Conservation (phyloP, 805 yeast species). For the Candida maesae region DNA sequence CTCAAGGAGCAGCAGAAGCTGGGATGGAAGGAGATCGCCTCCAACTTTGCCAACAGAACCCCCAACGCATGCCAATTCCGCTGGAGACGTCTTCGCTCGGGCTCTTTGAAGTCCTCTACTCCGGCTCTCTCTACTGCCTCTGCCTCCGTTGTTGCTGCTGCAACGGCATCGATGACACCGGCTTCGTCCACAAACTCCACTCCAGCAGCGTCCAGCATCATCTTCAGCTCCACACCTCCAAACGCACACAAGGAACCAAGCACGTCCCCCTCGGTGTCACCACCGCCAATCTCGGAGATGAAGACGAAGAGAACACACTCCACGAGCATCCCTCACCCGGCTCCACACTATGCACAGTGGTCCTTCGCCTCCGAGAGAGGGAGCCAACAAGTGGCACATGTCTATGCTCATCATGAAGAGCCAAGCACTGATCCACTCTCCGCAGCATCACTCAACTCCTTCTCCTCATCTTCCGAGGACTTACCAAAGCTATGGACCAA, state of each 20-base stretch:
- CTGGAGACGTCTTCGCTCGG: constrained; percentile 68
- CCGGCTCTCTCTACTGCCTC: neutral
- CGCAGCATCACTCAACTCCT: constrained; percentile 6
- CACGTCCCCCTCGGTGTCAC: constrained; percentile 14
- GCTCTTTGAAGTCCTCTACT: constrained; percentile 31
- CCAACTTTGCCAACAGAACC: constrained; percentile 74
- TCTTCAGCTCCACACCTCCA: constrained; percentile 12
- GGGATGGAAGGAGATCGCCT: constrained; percentile 87
- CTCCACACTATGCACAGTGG: constrained; percentile 12
- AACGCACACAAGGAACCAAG: constrained; percentile 9
- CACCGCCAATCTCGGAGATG: constrained; percentile 6
- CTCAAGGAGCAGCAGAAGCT: constrained; percentile 77
- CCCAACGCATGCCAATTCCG: constrained; percentile 89
- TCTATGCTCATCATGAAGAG: too few relatives aligned
- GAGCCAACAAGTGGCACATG: too few relatives aligned
- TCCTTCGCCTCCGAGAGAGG: constrained; percentile 3
- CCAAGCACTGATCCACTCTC: constrained; percentile 14
- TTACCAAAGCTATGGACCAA: constrained; percentile 34
- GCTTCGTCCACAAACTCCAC: constrained; percentile 15
- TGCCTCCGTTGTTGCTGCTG: too few relatives aligned
- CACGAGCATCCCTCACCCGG: neutral
- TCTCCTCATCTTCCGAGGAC: constrained; percentile 10
- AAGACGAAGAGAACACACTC: neutral
- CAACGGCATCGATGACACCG: constrained; percentile 9
- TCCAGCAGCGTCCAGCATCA: constrained; percentile 11